Evolutionary conservation across 208 protist genomes (phyloP), one percentile per base, ranked within the genome.

Genomic region (Crithidia brevicula): DNA sequence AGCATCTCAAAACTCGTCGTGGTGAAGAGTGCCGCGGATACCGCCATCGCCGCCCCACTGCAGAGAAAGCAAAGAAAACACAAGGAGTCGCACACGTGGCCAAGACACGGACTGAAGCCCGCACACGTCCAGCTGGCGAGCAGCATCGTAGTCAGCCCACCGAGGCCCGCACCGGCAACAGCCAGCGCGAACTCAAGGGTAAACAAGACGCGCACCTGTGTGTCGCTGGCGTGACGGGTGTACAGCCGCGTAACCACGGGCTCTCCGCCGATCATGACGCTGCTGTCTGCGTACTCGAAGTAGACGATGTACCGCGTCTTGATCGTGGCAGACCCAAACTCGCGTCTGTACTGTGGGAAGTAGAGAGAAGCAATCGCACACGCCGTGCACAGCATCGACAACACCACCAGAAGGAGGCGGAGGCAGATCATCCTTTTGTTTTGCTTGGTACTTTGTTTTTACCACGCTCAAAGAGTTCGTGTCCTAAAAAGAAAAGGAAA

Each of bases 1-100:
- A 60, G 22, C 31, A 47, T 46, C 23, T 60, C 53, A n/a, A 33
- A 60, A 13, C 31, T 60, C 53, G 53, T 33, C 22, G 23, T 46
- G 34, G 22, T 33, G 53, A 47, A 46, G 53, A 60, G 31, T 16
- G 53, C 53, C 31, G 36, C 53, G 10, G 53, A 60, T 10, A 60
- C 53, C 6, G 34, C 31, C 53, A 60, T 46, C 13, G 53, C 53
- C 11, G 18, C 53, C 16, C 22, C 31, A n/a, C 53, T 33, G 53
- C 53, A 60, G 9, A 60, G 11, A 46, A 60, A 60, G 7, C 22
- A 43, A 22, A 47, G 7, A n/a, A 60, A 60, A 11, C 27, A 15
- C 3, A 45, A 10, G 23, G 31, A 60, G 31, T 46, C 36, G 4
- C 16, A 15, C 10, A 28, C 36, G 11, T 23, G 28, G n/a, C 6